Percentiles rank a stretch among this genome's conserved stretches.
Evolutionary conservation across 2,329 filamentous ascomycete species (phyloP).

Genomic region (Colletotrichum graminicola): DNA sequence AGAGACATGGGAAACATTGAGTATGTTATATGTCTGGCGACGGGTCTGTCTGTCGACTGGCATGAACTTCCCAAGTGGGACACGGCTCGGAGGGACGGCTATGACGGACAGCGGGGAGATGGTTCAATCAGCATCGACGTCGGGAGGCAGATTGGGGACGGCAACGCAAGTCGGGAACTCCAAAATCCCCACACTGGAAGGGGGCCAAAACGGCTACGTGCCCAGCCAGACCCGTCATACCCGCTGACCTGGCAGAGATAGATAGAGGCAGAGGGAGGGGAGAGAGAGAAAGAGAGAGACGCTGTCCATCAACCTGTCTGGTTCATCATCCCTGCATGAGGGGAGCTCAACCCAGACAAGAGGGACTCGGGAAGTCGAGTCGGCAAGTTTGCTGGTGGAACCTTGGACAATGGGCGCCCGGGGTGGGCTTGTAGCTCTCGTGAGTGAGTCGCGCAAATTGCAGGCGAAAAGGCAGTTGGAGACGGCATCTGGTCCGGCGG

Average conservation of each 20-base stretch:
- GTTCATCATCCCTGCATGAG: conserved; percentile 27
- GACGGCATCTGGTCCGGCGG: conserved; percentile 11
- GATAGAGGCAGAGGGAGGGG: not conserved
- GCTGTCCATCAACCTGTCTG: conserved; percentile 13
- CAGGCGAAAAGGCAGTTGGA: conserved; percentile 16
- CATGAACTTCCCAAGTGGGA: conserved; percentile 12
- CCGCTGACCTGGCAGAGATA: not conserved
- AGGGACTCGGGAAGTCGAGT: conserved; percentile 39
- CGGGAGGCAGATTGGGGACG: conserved; percentile 34
- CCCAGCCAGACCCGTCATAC: not conserved
- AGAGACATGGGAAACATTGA: not conserved
- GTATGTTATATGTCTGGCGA: conserved; percentile 23
- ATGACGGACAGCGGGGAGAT: conserved; percentile 28
- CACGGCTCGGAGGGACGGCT: conserved; percentile 16
- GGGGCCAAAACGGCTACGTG: not conserved
- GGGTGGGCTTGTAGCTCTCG: conserved; percentile 15
- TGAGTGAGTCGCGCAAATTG: not conserved
- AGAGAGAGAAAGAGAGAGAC: not conserved
- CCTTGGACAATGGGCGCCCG: not conserved
- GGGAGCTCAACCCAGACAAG: conserved; percentile 24
- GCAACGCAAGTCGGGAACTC: conserved; percentile 37
- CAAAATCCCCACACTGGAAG: conserved; percentile 27
- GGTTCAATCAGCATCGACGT: conserved; percentile 29
- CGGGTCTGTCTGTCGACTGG: conserved; percentile 7
- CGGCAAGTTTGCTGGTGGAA: conserved; percentile 36